Percentiles rank a stretch among this genome's conserved stretches.
Evolutionary conservation across 1,284 basidiomycete species (phyloP).

Genomic region (Tilletia caries): DNA sequence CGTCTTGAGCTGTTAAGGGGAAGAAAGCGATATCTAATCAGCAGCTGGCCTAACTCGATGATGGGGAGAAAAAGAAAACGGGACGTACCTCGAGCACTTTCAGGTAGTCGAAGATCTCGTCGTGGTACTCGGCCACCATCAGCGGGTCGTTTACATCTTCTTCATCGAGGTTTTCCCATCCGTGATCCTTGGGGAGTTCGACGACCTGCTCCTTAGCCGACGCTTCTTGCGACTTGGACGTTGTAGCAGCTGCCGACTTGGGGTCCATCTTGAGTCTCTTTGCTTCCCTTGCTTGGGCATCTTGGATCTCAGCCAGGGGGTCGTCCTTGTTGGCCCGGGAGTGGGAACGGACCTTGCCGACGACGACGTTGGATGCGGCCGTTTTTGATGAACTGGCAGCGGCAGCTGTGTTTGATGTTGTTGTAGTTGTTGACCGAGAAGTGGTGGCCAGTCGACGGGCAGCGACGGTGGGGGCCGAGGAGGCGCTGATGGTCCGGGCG

Average conservation of each 20-base stretch:
- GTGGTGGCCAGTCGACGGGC: neutral
- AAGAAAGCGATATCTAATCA: neutral
- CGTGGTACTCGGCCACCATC: slow-evolving; percentile 95
- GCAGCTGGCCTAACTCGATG: neutral
- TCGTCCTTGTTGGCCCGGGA: slow-evolving; percentile 11
- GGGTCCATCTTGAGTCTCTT: slow-evolving; percentile 5
- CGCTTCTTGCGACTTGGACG: neutral
- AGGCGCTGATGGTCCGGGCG: neutral
- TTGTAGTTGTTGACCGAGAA: neutral
- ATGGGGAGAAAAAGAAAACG: neutral
- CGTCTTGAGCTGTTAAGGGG: slow-evolving; percentile 26
- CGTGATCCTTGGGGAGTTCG: slow-evolving; percentile 57
- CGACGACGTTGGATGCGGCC: neutral
- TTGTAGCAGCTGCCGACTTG: neutral
- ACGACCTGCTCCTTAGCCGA: slow-evolving; percentile 7
- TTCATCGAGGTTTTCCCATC: slow-evolving; percentile 81
- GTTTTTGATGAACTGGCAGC: too few species aligned
- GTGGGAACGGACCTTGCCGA: slow-evolving; percentile 4
- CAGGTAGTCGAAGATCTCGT: slow-evolving; percentile 90
- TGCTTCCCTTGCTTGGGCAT: neutral
- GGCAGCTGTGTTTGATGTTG: neutral
- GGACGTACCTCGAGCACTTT: slow-evolving; percentile 65
- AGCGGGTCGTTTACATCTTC: slow-evolving; percentile 91
- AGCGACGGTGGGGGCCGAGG: neutral
- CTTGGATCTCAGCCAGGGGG: slow-evolving; percentile 6